Base-by-base conservation (phyloP, 2,329 filamentous ascomycete genomes). In the Aspergillus tubingensis region DNA sequence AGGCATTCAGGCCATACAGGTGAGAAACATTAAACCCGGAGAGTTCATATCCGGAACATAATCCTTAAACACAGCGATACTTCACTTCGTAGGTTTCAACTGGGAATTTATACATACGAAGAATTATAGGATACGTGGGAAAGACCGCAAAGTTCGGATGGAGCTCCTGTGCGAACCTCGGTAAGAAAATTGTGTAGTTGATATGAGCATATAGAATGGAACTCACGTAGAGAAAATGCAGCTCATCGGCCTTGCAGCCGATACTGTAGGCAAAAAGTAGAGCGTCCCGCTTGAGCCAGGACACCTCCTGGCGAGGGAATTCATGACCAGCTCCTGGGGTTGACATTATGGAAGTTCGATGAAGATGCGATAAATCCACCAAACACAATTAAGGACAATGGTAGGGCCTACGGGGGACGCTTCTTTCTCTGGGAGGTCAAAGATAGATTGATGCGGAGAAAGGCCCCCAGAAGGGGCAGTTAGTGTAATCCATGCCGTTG, bases 231-330 rank as follows among this genome's bases (percentile, higher is more conserved):
- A 96, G 88, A 74, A 94, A 96, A 74, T 96, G 92, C 72, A 96
- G 86, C 82, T 97, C 93, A 69, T 96, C 88, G n/a, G 85, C 84
- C 11, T 86, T 94, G 73, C 85, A 88, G 59, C 93, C 93, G 75
- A 97, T 94, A 79, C 89, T 94, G 77, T 90, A 89, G 68, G 93
- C 92, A 76, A 97, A 97, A 63, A 98, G 87, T 63, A 97, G 83
- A 38, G 88, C 86, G 82, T 97, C 93, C 67, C 93, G 87, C 85
- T 93, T 92, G 70, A 91, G 78, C 93, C 92, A 97, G 69, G 88
- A 85, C 10, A 96, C 91, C 72, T 89, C 85, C 71, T 86, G 81
- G 51, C 85, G 77, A 60, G 91, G 91, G 76, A 90, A 96, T 77
- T 95, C 86, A 78, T 93, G 92, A 70, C 92, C 91, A 73, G 80